These are phyloP conservation scores for Leccinellum luteum DNA, from an alignment of 768 basidiomycete genomes.

Conservation along the genomic window DNA sequence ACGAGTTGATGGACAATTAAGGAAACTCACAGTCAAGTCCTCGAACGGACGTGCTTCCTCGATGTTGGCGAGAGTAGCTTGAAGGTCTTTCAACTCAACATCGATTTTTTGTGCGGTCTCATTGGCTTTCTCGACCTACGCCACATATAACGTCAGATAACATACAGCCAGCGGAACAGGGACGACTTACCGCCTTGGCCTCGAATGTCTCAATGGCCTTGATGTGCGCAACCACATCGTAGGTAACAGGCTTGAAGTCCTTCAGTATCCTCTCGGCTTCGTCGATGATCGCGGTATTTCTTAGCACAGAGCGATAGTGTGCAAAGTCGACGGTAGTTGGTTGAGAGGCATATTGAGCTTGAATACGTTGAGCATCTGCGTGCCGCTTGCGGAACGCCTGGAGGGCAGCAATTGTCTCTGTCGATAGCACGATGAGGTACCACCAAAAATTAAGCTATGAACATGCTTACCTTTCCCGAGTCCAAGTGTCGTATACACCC, in stretches of 20 bases:
- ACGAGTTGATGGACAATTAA: not conserved
- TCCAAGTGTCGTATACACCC: constrained; percentile 77
- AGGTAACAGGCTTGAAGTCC: constrained; percentile 91
- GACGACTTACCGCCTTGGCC: constrained; percentile 80
- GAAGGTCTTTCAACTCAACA: constrained; percentile 84
- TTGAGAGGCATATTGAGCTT: constrained; percentile 59
- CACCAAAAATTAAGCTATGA: not conserved
- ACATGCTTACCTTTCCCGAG: constrained; percentile 72
- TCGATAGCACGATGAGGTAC: constrained; percentile 5
- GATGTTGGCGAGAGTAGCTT: constrained; percentile 93
- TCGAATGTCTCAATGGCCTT: constrained; percentile 98
- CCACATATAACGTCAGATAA: not conserved
- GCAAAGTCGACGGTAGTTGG: constrained; percentile 86
- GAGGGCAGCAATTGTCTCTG: constrained; percentile 87
- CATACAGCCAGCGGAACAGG: not conserved
- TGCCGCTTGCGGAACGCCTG: constrained; percentile 97
- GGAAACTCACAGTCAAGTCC: constrained; percentile 80
- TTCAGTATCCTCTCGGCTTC: constrained; percentile 88
- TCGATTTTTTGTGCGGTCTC: constrained; percentile 90
- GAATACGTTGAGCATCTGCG: constrained; percentile 78
- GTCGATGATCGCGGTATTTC: constrained; percentile 89
- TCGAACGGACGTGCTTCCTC: constrained; percentile 97
- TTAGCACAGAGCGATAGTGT: constrained; percentile 87
- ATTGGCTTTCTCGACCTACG: constrained; percentile 82
- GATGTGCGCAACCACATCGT: constrained; percentile 85